These are phyloP conservation scores for Annulohypoxylon stygium DNA, from an alignment of 495 filamentous ascomycete species.

Conservation along the genomic window DNA sequence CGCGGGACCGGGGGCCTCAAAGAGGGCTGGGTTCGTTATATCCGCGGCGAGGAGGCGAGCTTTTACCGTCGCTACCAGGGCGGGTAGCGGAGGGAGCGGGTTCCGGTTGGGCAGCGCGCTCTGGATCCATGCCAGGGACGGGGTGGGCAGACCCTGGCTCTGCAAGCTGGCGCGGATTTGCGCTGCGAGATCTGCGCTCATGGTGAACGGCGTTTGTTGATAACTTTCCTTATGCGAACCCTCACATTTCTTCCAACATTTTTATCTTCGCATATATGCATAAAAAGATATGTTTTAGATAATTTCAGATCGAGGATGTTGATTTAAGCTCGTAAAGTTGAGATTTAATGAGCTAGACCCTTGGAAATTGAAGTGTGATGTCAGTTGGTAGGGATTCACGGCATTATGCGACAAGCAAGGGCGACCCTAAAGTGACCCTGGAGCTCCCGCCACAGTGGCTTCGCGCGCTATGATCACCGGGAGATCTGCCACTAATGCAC, in stretches of 20 bases:
- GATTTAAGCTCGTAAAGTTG: not conserved
- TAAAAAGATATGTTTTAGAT: not conserved
- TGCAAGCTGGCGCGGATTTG: slow-evolving; percentile 56
- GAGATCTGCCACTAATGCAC: slow-evolving; percentile 44
- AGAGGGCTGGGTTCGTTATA: slow-evolving; percentile 71
- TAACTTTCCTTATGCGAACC: not conserved
- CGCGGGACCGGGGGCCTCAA: slow-evolving; percentile 60
- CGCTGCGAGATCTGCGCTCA: slow-evolving; percentile 47
- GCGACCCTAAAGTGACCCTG: not conserved
- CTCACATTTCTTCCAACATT: slow-evolving; percentile 4
- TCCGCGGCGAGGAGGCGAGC: slow-evolving; percentile 85
- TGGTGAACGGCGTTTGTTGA: slow-evolving; percentile 21
- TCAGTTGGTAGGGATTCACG: not conserved
- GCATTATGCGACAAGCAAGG: not conserved
- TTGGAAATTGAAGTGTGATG: slow-evolving; percentile 12
- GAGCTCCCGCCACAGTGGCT: slow-evolving; percentile 51
- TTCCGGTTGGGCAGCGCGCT: slow-evolving; percentile 53
- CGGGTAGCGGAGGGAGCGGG: slow-evolving; percentile 73
- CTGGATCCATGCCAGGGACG: slow-evolving; percentile 57
- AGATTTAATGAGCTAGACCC: not conserved
- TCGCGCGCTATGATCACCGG: slow-evolving; percentile 33
- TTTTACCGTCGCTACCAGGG: slow-evolving; percentile 81
- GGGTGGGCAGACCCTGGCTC: slow-evolving; percentile 53
- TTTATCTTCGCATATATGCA: not conserved
- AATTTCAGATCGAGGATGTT: not conserved